Base-by-base conservation (phyloP, 108 stramenopile species). In the Tribonema minus region DNA sequence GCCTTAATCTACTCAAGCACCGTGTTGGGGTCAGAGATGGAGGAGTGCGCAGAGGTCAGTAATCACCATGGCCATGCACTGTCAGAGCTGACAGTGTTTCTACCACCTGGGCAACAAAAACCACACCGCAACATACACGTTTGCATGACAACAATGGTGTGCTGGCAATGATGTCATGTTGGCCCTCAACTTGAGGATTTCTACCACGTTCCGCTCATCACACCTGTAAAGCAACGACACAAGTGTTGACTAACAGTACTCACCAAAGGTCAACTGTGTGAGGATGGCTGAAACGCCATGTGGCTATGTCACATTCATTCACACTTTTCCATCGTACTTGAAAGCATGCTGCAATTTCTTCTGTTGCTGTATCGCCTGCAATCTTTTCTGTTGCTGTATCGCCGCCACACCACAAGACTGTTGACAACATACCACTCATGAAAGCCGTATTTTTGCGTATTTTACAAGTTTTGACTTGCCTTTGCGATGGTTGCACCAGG, bases 401-500 rank as follows among this genome's bases (percentile, higher is more conserved):
- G 6, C 41, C 41, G n/a, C n/a, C n/a, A n/a, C n/a, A n/a, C n/a
- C n/a, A n/a, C n/a, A n/a, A n/a, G n/a, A n/a, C n/a, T n/a, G n/a
- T n/a, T n/a, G n/a, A n/a, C n/a, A n/a, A n/a, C n/a, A n/a, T n/a
- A n/a, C n/a, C n/a, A n/a, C n/a, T n/a, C n/a, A n/a, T n/a, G n/a
- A n/a, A n/a, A n/a, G n/a, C n/a, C n/a, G n/a, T n/a, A n/a, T n/a
- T n/a, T 46, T 15, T 46, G 6, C 41, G 9, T 46, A n/a, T 4
- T 5, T 4, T 35, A 30, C 38, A 31, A n/a, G 7, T 32, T 1
- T 30, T 2, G 6, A 3, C 64, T 30, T 2, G 39, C 73, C 73
- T 74, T 65, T 31, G 73, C 63, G 40, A 74, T 20, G 32, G 73
- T 40, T 3, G 64, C 63, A 9, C 73, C 64, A 0, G 73, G 73